These are phyloP conservation scores for Ehretia macrophylla DNA, from an alignment of 257 asterid genomes.

Conservation along the genomic window DNA sequence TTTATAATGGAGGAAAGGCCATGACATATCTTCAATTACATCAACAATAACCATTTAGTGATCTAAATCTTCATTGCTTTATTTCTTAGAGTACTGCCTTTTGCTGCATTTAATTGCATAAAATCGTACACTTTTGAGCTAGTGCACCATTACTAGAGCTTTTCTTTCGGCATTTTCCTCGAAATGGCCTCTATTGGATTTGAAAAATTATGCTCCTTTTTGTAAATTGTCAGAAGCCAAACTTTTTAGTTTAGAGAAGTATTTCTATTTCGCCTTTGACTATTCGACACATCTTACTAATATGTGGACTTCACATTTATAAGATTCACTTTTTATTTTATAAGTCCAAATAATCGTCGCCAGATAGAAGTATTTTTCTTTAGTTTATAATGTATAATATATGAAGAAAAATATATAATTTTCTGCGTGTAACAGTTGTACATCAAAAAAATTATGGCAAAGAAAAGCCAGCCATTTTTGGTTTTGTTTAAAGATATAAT, in stretches of 20 bases:
- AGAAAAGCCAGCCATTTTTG: not conserved
- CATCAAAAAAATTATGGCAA: conserved; percentile 7
- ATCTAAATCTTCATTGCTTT: not conserved
- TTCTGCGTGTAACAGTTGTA: not conserved
- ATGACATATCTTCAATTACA: no score
- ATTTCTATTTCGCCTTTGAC: no score
- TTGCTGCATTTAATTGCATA: conserved; percentile 1
- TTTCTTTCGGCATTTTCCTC: conserved; percentile 10
- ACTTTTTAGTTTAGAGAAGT: no score
- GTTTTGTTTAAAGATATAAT: conserved; percentile 8
- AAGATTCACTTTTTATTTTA: no score
- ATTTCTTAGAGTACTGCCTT: conserved; percentile 4
- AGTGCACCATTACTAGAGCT: conserved; percentile 27
- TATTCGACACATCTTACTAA: no score
- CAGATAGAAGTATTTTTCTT: no score
- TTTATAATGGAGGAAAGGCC: no score
- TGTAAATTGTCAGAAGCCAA: no score
- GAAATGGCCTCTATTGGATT: not conserved
- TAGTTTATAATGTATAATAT: no score
- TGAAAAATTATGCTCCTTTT: not conserved
- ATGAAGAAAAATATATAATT: no score
- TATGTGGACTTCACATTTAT: no score
- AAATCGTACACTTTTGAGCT: conserved; percentile 7
- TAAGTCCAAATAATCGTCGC: no score
- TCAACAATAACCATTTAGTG: conserved; percentile 14